These are phyloP conservation scores for Nitzschia sp. DNA, from an alignment of 108 stramenopile genomes.

Conservation along the genomic window DNA sequence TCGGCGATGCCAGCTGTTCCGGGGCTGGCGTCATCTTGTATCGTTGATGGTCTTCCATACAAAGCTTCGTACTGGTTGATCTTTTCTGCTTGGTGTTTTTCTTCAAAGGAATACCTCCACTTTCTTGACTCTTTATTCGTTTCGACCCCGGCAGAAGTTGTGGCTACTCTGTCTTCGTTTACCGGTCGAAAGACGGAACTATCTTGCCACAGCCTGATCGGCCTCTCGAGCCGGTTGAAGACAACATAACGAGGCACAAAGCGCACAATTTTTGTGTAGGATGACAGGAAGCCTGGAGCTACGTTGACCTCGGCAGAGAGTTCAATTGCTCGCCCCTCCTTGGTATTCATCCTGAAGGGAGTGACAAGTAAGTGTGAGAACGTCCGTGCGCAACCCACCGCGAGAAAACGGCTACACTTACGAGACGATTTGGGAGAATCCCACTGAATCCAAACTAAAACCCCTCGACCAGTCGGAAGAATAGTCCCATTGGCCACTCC, in stretches of 20 bases:
- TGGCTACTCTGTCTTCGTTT: slow-evolving; percentile 26
- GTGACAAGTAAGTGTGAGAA: slow-evolving; percentile 1
- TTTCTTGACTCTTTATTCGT: slow-evolving; percentile 31
- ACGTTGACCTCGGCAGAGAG: slow-evolving; percentile 80
- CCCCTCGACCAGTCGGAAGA: slow-evolving; percentile 83
- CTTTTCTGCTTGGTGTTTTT: slow-evolving; percentile 16
- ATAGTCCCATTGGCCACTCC: slow-evolving; percentile 46
- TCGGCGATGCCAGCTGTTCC: slow-evolving; percentile 16
- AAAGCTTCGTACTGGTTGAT: slow-evolving; percentile 71
- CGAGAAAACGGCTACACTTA: slow-evolving; percentile 7
- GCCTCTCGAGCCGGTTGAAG: slow-evolving; percentile 71
- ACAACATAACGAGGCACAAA: slow-evolving; percentile 90
- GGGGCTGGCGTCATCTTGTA: slow-evolving; percentile 9
- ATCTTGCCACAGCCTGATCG: slow-evolving; percentile 91
- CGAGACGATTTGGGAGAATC: slow-evolving; percentile 92
- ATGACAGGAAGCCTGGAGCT: slow-evolving; percentile 87
- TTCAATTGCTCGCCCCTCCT: slow-evolving; percentile 81
- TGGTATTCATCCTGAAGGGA: slow-evolving; percentile 72
- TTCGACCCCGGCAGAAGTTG: slow-evolving; percentile 12
- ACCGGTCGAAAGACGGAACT: slow-evolving; percentile 75
- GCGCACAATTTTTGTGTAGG: slow-evolving; percentile 94
- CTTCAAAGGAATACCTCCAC: slow-evolving; percentile 47
- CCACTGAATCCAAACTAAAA: slow-evolving; percentile 93
- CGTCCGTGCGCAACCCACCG: neutral
- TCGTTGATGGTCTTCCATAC: slow-evolving; percentile 51